Evolutionary conservation across 2,329 filamentous ascomycete genomes (phyloP).

Genomic region (Pyricularia pennisetigena): DNA sequence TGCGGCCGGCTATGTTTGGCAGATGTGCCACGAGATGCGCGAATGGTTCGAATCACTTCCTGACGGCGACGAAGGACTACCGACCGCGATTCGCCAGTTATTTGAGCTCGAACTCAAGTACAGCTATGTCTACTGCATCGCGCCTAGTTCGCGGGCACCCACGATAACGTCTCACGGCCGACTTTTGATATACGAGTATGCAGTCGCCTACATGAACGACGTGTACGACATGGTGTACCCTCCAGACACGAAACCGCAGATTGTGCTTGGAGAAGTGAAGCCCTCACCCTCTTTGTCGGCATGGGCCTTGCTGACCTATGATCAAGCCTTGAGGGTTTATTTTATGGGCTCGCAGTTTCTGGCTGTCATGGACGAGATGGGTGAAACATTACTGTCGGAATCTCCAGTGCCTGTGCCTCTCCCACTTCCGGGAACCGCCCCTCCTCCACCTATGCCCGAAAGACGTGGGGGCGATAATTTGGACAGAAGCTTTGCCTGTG

Average conservation of each 20-base stretch:
- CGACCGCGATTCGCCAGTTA: slow-evolving; percentile 57
- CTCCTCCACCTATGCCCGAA: slow-evolving; percentile 39
- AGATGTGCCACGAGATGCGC: slow-evolving; percentile 64
- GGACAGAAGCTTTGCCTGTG: slow-evolving; percentile 43
- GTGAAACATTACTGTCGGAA: slow-evolving; percentile 42
- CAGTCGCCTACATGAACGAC: slow-evolving; percentile 64
- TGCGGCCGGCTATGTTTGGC: slow-evolving; percentile 63
- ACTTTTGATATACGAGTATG: slow-evolving; percentile 75
- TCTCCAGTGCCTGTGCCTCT: slow-evolving; percentile 32
- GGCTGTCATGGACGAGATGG: slow-evolving; percentile 47
- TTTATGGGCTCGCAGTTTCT: slow-evolving; percentile 60
- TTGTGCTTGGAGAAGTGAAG: not conserved
- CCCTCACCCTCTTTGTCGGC: slow-evolving; percentile 25
- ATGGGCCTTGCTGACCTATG: slow-evolving; percentile 67
- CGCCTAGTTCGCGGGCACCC: slow-evolving; percentile 66
- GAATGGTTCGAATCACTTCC: slow-evolving; percentile 77
- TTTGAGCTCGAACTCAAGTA: slow-evolving; percentile 86
- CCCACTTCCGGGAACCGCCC: slow-evolving; percentile 32
- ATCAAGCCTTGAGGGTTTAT: slow-evolving; percentile 78
- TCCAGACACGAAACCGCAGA: not conserved
- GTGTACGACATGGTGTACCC: slow-evolving; percentile 20
- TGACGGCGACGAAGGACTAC: slow-evolving; percentile 33
- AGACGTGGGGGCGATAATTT: slow-evolving; percentile 35
- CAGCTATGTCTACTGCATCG: slow-evolving; percentile 82
- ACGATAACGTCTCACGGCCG: slow-evolving; percentile 68